These are phyloP conservation scores for Lentithecium fluviatile DNA, from an alignment of 495 filamentous ascomycete genomes.

Conservation along the genomic window DNA sequence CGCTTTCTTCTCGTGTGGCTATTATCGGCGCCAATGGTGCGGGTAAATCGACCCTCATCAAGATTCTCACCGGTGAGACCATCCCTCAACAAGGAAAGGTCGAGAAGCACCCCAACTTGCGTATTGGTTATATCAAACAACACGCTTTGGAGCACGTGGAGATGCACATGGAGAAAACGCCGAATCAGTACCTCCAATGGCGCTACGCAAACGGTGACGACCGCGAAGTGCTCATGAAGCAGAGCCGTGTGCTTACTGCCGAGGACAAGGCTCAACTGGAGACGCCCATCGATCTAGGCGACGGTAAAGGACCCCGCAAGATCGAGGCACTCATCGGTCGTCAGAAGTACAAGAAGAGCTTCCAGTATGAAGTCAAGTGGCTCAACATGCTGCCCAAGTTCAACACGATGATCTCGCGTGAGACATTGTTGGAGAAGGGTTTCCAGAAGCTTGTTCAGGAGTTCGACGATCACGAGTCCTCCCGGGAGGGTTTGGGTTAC, in stretches of 20 bases:
- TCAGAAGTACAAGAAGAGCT: constrained; percentile 98
- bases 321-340: constrained; percentile 90
- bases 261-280: constrained; percentile 89
- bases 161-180: constrained; percentile 99
- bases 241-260: constrained; percentile 84
- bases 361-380: constrained; percentile 99
- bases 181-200: constrained; percentile 98
- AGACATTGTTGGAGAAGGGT: constrained; percentile 80
- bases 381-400: constrained; percentile 78
- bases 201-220: constrained; percentile 96
- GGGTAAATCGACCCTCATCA: constrained; percentile 97
- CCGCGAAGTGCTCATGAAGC: constrained; percentile 95
- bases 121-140: constrained; percentile 99
- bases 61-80: constrained; percentile 92
- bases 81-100: constrained; percentile 85
- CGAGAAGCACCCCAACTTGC: constrained; percentile 97
- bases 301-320: constrained; percentile 73
- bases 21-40: constrained; percentile 98
- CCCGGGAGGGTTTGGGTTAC: constrained; percentile 94
- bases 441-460: constrained; percentile 94
- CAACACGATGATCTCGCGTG: constrained; percentile 89
- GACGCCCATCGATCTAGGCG: constrained; percentile 76
- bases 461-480: constrained; percentile 97
- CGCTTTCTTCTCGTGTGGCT: constrained; percentile 87
- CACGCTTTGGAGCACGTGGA: constrained; percentile 98